Base-by-base conservation (phyloP, 2,329 filamentous ascomycete genomes). In the Eutypella sp. region DNA sequence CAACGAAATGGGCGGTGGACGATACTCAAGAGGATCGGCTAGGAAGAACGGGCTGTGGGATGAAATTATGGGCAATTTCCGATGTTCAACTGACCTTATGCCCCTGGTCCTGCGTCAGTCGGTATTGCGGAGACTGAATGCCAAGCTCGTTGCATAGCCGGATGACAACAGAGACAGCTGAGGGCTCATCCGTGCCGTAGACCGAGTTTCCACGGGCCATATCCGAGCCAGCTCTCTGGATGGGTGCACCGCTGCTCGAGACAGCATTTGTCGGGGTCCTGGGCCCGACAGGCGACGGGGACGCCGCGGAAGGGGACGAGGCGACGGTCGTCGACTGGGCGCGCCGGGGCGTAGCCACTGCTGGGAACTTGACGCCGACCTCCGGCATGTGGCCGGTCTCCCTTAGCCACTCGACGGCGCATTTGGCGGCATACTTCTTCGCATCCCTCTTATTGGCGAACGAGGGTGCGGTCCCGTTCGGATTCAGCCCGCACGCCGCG, bases 361-460 rank as follows among this genome's bases (percentile, higher is more conserved):
- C 18, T 15, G 49, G 34, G 19, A 49, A 48, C 23, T 42, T 54
- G 27, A 47, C 44, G 36, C 47, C 47, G 38, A 44, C 19, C 16
- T 47, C 23, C 2, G 55, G 55, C 59, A 70, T 65, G 25, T 53
- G 48, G 8, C 55, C 54, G 20, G 59, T 48, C 3, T 33, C 44
- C 18, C 58, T 55, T 15, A 78, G 62, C 63, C 67, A 76, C 7
- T 67, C 58, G 19, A 72, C 52, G 20, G 75, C 75, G 11, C 66
- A 68, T 52, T 69, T 70, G 19, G 77, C 75, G 1, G 78, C 76
- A 50, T 73, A 78, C 49, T 72, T 66, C 58, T 76, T 79, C 20
- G 78, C 76, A 29, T 72, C 72, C 65, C 76, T 79, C 53, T 79
- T 79, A 22, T 56, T 64, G 10, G 58, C 46, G 43, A 78, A 80